Evolutionary conservation across 805 yeast species (phyloP).

Genomic region (Hermanozyma aechmeae): DNA sequence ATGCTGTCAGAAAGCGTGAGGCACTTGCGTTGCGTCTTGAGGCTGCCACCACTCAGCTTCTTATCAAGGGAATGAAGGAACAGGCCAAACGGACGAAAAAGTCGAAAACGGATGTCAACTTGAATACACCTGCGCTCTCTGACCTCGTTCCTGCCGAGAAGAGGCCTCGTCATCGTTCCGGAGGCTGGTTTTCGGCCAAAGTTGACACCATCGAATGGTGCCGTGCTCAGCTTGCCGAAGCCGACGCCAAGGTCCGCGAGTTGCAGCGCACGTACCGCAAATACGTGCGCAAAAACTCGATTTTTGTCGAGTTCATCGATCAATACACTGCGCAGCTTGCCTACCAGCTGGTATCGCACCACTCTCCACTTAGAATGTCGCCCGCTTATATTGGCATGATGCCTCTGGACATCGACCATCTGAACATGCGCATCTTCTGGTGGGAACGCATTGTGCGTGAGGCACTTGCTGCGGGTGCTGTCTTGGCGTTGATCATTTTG

Average conservation of each 20-base stretch:
- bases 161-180: conserved; percentile 48
- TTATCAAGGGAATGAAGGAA: conserved; percentile 56
- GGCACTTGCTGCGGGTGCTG: conserved; percentile 42
- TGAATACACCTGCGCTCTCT: no score
- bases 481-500: conserved; percentile 45
- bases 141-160: conserved; percentile 57
- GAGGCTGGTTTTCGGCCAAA: conserved; percentile 42
- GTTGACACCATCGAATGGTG: conserved; percentile 55
- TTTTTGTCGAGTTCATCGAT: conserved; percentile 69
- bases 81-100: conserved; percentile 56
- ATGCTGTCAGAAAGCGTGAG: conserved; percentile 51
- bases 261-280: conserved; percentile 43
- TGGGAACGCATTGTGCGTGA: conserved; percentile 60
- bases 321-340: conserved; percentile 74
- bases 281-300: conserved; percentile 62
- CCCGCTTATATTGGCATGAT: conserved; percentile 57
- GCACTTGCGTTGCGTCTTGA: conserved; percentile 57
- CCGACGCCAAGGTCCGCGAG: conserved; percentile 47
- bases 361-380: conserved; percentile 52
- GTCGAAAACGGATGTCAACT: no score
- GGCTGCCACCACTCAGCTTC: conserved; percentile 46
- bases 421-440: conserved; percentile 70
- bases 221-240: conserved; percentile 43
- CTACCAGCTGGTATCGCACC: conserved; percentile 52
- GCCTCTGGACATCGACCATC: conserved; percentile 59